phyloP scores from a whole-genome alignment of 768 basidiomycete genomes.

The Rhodotorula diobovata region DNA sequence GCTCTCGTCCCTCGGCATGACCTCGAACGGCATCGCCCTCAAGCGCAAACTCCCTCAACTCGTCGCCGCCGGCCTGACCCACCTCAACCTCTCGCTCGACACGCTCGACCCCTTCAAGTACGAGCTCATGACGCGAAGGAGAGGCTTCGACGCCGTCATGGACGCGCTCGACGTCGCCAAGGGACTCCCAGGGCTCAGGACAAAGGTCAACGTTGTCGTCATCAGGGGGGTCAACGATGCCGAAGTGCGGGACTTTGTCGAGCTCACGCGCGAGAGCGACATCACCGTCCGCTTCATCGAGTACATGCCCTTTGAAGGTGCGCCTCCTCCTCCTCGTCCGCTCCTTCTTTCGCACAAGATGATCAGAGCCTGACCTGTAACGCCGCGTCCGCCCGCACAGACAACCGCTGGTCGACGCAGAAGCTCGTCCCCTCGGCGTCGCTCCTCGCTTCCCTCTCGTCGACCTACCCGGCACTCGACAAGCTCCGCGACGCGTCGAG shows the following conservation, averaged over 20 bases:
- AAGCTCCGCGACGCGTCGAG: slow-evolving; percentile 62
- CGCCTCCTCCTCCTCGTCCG: slow-evolving; percentile 30
- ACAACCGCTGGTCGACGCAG: slow-evolving; percentile 75
- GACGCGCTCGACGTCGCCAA: slow-evolving; percentile 60
- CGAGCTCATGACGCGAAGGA: slow-evolving; percentile 75
- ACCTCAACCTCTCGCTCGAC: slow-evolving; percentile 67
- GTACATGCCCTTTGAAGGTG: slow-evolving; percentile 90
- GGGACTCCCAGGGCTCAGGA: slow-evolving; percentile 46
- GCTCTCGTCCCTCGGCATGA: slow-evolving; percentile 74
- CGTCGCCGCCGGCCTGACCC: slow-evolving; percentile 67
- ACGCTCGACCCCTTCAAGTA: slow-evolving; percentile 82
- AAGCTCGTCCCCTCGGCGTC: slow-evolving; percentile 77
- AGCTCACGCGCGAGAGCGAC: slow-evolving; percentile 61
- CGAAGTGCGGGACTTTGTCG: slow-evolving; percentile 74
- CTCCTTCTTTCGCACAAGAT: neutral
- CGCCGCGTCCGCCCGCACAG: slow-evolving; percentile 47
- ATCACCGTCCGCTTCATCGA: slow-evolving; percentile 82
- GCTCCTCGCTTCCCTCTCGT: slow-evolving; percentile 56
- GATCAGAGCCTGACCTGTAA: too few relatives aligned
- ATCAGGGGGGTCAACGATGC: slow-evolving; percentile 73
- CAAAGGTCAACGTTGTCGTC: slow-evolving; percentile 81
- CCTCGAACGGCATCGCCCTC: slow-evolving; percentile 72
- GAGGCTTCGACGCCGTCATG: slow-evolving; percentile 62
- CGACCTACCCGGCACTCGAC: slow-evolving; percentile 54
- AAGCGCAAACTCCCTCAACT: slow-evolving; percentile 67